Conservation (phyloP, 2,329 filamentous ascomycete species). For the Sclerotinia glacialis region DNA sequence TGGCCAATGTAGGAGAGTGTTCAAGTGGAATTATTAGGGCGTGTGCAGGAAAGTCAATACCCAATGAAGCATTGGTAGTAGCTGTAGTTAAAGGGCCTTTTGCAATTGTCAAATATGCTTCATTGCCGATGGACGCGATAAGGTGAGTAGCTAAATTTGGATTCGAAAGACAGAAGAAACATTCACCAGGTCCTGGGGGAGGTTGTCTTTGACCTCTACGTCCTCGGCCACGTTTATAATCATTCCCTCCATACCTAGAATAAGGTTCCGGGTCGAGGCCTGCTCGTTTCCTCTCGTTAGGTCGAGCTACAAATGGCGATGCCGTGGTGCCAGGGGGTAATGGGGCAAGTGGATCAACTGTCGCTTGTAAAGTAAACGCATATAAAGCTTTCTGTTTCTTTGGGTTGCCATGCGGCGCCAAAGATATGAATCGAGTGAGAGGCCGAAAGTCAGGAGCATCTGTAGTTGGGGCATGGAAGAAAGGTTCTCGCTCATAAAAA, state of each 20-base stretch:
- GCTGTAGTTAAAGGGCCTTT: conserved; percentile 81
- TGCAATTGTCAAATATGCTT: conserved; percentile 84
- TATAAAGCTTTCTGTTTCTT: conserved; percentile 79
- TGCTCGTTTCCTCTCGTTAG: conserved; percentile 57
- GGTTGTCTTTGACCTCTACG: conserved; percentile 49
- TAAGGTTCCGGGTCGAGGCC: conserved; percentile 48
- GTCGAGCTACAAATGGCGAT: conserved; percentile 62
- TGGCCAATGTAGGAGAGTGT: conserved; percentile 72
- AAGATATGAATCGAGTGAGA: conserved; percentile 85
- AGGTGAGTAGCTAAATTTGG: conserved; percentile 81
- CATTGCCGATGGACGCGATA: conserved; percentile 82
- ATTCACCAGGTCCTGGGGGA: conserved; percentile 70
- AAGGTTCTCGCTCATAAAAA: conserved; percentile 87
- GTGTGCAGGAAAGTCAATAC: conserved; percentile 76
- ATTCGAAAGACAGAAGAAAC: conserved; percentile 95
- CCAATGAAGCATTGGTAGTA: conserved; percentile 61
- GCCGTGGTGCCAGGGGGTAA: conserved; percentile 70
- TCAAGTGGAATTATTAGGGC: conserved; percentile 87
- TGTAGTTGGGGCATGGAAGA: conserved; percentile 63
- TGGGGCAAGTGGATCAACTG: conserved; percentile 55
- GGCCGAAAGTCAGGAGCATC: conserved; percentile 54
- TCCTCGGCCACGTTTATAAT: conserved; percentile 47
- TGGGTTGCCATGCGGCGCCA: conserved; percentile 74
- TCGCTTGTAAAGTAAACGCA: conserved; percentile 69
- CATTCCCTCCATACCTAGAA: conserved; percentile 52